Conservation (phyloP, 140 eudicot species). For the Flaveria floridana region DNA sequence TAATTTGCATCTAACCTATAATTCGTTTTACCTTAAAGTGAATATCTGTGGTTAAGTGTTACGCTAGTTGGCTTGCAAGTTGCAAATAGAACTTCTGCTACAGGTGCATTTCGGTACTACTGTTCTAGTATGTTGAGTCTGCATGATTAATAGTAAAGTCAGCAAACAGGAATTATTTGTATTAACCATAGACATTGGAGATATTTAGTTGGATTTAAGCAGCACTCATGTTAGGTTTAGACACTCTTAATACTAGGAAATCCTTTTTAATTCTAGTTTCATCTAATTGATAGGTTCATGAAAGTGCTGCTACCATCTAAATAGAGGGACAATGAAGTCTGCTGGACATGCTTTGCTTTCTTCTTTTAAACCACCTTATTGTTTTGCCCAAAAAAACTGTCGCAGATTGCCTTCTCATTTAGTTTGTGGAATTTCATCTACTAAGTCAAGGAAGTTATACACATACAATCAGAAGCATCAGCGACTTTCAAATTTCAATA, state of each 20-base stretch:
- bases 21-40: background rate
- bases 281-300: slow-evolving; percentile 64
- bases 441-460: slow-evolving; percentile 45
- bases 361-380: slow-evolving; percentile 65
- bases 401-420: slow-evolving; percentile 58
- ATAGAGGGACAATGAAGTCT: slow-evolving; percentile 65
- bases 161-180: background rate
- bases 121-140: background rate
- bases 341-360: slow-evolving; percentile 63
- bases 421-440: slow-evolving; percentile 35
- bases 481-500: slow-evolving; percentile 36
- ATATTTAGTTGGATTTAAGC: slow-evolving; percentile 26
- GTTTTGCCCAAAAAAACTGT: slow-evolving; percentile 50
- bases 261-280: slow-evolving; percentile 48
- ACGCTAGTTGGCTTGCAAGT: slow-evolving; percentile 7
- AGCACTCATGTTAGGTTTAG: slow-evolving; percentile 31
- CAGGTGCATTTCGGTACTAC: background rate
- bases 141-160: background rate
- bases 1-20: slow-evolving; percentile 9
- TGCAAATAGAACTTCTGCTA: slow-evolving; percentile 9
- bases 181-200: slow-evolving; percentile 19
- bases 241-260: slow-evolving; percentile 24
- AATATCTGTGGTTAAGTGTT: background rate
- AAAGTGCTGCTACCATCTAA: slow-evolving; percentile 46
- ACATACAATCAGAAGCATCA: slow-evolving; percentile 45